Evolutionary conservation across 2,329 filamentous ascomycete species (phyloP).

Genomic region (Bipolaris oryzae): DNA sequence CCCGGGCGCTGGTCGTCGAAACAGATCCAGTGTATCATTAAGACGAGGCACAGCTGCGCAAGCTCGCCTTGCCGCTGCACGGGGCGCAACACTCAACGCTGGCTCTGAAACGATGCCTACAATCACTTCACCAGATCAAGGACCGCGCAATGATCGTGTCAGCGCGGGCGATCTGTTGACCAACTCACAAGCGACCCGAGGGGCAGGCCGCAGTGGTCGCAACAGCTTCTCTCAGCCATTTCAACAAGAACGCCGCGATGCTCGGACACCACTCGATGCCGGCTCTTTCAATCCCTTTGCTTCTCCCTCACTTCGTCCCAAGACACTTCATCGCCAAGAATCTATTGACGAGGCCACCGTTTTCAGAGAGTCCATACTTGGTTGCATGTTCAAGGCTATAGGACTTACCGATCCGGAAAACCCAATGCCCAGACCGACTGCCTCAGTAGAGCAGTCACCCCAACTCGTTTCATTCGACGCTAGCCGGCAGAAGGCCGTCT

Average conservation of each 20-base stretch:
- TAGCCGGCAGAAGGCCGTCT: conserved; percentile 76
- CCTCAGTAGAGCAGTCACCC: conserved; percentile 84
- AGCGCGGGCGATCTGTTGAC: conserved; percentile 75
- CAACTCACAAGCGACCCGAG: conserved; percentile 73
- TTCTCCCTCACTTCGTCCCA: conserved; percentile 38
- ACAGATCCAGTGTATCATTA: conserved; percentile 71
- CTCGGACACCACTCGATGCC: conserved; percentile 54
- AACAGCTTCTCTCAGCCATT: conserved; percentile 58
- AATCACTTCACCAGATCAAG: conserved; percentile 34
- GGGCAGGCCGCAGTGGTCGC: conserved; percentile 57
- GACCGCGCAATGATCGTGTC: conserved; percentile 39
- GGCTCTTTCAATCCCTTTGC: conserved; percentile 51
- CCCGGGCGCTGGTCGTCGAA: conserved; percentile 66
- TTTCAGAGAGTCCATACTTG: conserved; percentile 87
- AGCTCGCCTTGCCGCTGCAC: conserved; percentile 61
- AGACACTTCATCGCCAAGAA: conserved; percentile 71
- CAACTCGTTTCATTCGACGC: conserved; percentile 83
- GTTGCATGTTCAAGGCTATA: conserved; percentile 95
- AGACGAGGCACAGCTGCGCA: conserved; percentile 81
- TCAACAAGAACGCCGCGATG: conserved; percentile 51
- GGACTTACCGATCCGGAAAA: conserved; percentile 75
- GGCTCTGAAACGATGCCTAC: conserved; percentile 27
- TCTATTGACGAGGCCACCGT: conserved; percentile 85
- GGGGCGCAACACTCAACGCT: conserved; percentile 44
- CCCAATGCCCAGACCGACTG: conserved; percentile 64